Base-by-base conservation (phyloP, 176 grass and related monocot genomes). In the Microstegium vimineum region DNA sequence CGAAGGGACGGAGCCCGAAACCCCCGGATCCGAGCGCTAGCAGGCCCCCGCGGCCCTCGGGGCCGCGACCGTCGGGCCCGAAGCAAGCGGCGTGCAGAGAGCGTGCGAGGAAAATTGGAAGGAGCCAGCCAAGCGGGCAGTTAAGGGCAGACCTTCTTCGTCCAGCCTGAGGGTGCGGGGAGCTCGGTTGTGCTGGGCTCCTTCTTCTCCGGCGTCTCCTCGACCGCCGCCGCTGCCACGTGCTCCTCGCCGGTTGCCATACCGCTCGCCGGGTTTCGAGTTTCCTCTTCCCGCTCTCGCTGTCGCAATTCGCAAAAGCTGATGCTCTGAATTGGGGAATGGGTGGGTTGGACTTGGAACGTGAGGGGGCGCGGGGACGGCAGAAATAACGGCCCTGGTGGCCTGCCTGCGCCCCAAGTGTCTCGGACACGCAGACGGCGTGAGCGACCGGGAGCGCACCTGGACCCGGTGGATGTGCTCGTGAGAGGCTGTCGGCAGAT, bases 201-300 rank as follows among this genome's bases (percentile, higher is more conserved):
- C 75, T 49, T 40, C 81, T 63, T 57, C 51, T 74, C 49, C 38
- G 76, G 76, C 73, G 71, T 86, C 87, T 69, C 31, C 81, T 69
- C 54, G 35, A 31, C 62, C 77, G 30, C 54, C 59, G 47, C 69
- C 56, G n/a, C n/a, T n/a, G 82, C 34, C 71, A 26, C 77, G 37
- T 83, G 81, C 22, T 84, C 78, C 64, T 47, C 78, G 43, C 78
- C 83, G 73, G 77, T 84, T 17, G 76, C 76, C 87, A 84, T 80
- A 16, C 66, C 18, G 73, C 75, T 56, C 74, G 65, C 59, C 34
- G 46, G 56, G 82, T 66, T 90, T 82, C 88, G 83, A 86, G 88
- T 90, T 83, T 82, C 76, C 28, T 45, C 79, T 86, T 90, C 88
- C 88, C 88, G 83, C 88, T 90, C 83, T 73, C 73, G 65, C 66